Evolutionary conservation across 2,329 filamentous ascomycete genomes (phyloP), one percentile per base, ranked within the genome.

Genomic region (Ophiosphaerella herpotricha): DNA sequence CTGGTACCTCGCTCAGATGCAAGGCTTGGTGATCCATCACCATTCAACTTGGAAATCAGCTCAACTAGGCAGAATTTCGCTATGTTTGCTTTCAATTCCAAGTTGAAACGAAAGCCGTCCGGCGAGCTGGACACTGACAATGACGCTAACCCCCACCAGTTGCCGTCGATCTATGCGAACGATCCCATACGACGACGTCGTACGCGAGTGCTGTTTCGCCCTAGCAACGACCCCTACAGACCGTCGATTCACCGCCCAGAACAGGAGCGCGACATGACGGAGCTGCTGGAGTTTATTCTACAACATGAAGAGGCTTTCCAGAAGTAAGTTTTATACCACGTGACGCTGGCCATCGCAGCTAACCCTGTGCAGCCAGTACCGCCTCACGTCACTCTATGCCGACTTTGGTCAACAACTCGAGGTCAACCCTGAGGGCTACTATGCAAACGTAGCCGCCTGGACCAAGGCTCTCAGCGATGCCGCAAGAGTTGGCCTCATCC

Each of bases 301-400:
- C 68, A 72, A 36, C 75, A 81, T 56, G 82, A 82, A 70, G 74
- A 78, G 66, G 73, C 75, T 7, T 76, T 78, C 53, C 72, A 73
- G 62, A 78, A 74, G 77, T 78, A 66, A 32, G 50, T 36, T 18
- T 12, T 21, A 18, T 21, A 21, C 18, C 18, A 21, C 18, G 18
- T 21, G 18, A 21, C 18, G 18, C 18, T 21, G 18, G 2, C 32
- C 32, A 18, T 29, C 49, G 13, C 39, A 33, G 50, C 60, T 64
- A 47, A 64, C 46, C 14, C 5, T 39, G 14, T 13, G 36, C 55
- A 73, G 71, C 58, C 91, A 87, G 76, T 83, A 86, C 56, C 89
- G 91, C 42, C 81, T 96, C 11, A 86, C 90, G 11, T 92, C 91
- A 5, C 85, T 96, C 39, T 96, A 95, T 76, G 92, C 91, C 40